Base-by-base conservation (phyloP, 768 basidiomycete species). In the Pluteus cervinus region DNA sequence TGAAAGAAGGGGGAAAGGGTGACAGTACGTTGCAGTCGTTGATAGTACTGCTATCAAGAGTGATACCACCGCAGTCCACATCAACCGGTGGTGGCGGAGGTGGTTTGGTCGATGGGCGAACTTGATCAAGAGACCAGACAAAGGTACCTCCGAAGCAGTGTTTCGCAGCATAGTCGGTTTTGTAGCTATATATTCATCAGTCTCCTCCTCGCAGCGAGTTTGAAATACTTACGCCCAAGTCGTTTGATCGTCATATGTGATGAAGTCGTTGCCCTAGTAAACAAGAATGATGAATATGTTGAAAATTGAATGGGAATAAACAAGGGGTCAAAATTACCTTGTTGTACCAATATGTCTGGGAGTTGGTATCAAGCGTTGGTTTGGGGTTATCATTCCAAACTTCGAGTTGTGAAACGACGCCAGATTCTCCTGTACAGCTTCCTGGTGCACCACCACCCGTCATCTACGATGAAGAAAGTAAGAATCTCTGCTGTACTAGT, bases 111-210 rank as follows among this genome's bases (percentile, higher is more conserved):
- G n/a, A n/a, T n/a, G n/a, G n/a, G n/a, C n/a, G n/a, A n/a, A n/a
- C n/a, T n/a, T n/a, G n/a, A n/a, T n/a, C n/a, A n/a, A n/a, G n/a
- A n/a, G n/a, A 36, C 35, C 37, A 39, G 7, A 39, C 16, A n/a
- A 39, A 39, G 6, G 37, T 39, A 7, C 37, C 37, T 9, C 37
- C 37, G 14, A 39, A 39, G 37, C 37, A 39, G 18, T 16, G 8
- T n/a, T 30, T 15, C 4, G 18, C 26, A 29, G 37, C 37, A 11
- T 30, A 20, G 10, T 39, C 17, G 10, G 37, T 39, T n/a, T 39
- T 39, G 8, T 39, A 7, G 28, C 35, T 36, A n/a, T 5, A 36
- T 36, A 21, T 24, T 4, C 18, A 21, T 21, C 21, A 17, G 17
- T 22, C 4, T 21, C 12, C 33, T 8, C 15, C 18, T 7, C 12